Base-by-base conservation (phyloP, 352 stramenopile species). In the Peronosclerospora sorghi region DNA sequence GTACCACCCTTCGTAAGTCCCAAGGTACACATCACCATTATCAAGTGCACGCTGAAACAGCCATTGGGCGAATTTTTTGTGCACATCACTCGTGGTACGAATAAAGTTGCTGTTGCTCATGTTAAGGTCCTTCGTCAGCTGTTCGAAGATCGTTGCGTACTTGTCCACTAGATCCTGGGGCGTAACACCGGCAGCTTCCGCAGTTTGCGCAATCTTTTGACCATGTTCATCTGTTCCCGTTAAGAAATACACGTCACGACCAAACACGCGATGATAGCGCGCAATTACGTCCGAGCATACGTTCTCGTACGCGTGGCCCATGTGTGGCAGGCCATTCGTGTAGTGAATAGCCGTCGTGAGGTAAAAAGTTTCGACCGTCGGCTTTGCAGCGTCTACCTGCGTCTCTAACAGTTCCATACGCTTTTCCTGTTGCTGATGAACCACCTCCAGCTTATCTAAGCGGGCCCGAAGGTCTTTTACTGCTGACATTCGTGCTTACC, bases 301-400 rank as follows among this genome's bases (percentile, higher is more conserved):
- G 39, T 94, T 97, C 68, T 99, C 96, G 75, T 99, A 99, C 7
- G 96, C 96, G 65, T 99, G 96, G 28, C 96, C 96, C 77, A 99
- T 99, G 71, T 99, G 96, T 45, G 95, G 89, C 41, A 65, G 36
- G 2, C 82, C 83, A 47, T 99, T 99, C 36, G 96, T 98, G 76
- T 99, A 99, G 70, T 98, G 97, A 72, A 99, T 99, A 39, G 96
- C 96, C 23, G 96, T 99, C 47, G 95, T 98, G 39, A 98, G 65
- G 74, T 98, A 99, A 68, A 97, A 98, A 4, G 62, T 73, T 59
- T 88, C 73, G 20, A 54, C 56, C 39, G 65, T 40, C 8, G 41
- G 23, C 48, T 68, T n/a, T 17, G 52, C 57, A 6, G 46, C 58
- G 29, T 65, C 52, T 21, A 69, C 29, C 42, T 80, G 51, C 35